These are phyloP conservation scores for Populus davidiana DNA, from an alignment of 345 rosid genomes.

Conservation along the genomic window DNA sequence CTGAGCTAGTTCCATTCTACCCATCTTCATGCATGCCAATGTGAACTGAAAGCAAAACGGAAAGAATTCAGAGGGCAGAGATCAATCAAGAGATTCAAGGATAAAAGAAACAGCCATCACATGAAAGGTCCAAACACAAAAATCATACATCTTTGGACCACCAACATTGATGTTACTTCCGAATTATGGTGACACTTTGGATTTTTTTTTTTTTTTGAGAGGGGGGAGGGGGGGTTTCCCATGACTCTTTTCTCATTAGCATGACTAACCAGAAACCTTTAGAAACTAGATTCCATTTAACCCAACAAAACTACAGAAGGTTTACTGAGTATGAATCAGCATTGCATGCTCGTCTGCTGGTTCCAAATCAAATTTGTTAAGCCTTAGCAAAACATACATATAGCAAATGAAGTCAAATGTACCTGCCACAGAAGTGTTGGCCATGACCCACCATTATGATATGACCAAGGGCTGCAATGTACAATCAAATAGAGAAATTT, in stretches of 20 bases:
- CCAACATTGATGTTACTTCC: background rate
- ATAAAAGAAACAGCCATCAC: background rate
- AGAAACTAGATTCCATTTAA: background rate
- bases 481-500: conserved; percentile 13
- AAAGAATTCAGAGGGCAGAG: background rate
- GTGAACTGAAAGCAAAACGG: conserved; percentile 59
- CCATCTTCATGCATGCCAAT: conserved; percentile 96
- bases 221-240: background rate
- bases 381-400: background rate
- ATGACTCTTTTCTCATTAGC: background rate
- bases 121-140: background rate
- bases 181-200: background rate
- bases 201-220: background rate
- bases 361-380: background rate
- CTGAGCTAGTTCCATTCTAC: conserved; percentile 64
- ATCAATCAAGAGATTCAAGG: background rate
- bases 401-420: background rate
- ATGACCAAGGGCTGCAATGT: conserved; percentile 86
- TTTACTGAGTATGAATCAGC: background rate
- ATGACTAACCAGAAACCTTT: background rate
- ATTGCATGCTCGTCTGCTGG: background rate
- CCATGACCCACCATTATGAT: conserved; percentile 99
- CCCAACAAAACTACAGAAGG: background rate
- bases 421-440: conserved; percentile 99
- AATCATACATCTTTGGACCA: background rate